Evolutionary conservation across 176 grass and related monocot species (phyloP), one percentile per base, ranked within the genome.

Genomic region (Aegilops tauschii): DNA sequence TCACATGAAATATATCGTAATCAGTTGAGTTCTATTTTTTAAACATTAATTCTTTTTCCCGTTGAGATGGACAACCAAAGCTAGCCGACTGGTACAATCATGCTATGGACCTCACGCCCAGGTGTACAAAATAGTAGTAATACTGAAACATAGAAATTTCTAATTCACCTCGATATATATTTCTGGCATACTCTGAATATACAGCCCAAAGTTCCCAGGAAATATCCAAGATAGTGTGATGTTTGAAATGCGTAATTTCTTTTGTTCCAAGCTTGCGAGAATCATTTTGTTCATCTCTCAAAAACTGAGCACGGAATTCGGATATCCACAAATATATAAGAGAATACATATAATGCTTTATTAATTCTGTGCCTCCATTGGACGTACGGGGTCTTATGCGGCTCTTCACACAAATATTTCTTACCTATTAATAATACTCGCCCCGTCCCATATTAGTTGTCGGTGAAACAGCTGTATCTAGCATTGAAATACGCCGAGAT

Each of bases 1-100:
- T 49, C 67, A n/a, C 79, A 82, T 72, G 29, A 64, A 81, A 87
- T 80, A 87, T 80, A 73, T n/a, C 44, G 23, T 64, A 73, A 47
- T 35, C 50, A 27, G 35, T 5, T 30, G 3, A 3, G 14, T 74
- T 13, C 58, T 36, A 2, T 21, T 58, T 54, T 58, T 2, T 58
- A 52, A 52, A 52, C 49, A 17, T 17, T 5, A 49, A 50, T 50
- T 50, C 4, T 5, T 50, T 4, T 52, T 17, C 49, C 16, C 14
- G 54, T 20, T 56, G 17, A 56, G 17, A 56, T 56, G 52, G 52
- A 56, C 52, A 56, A 20, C 17, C 3, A 18, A 21, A 58, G 1
- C 18, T 21, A 58, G 54, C 17, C 6, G 1, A 56, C 17, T 3
- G 2, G 17, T 56, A 56, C 16, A 56, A 56, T 56, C 17, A 56